Percentiles rank a stretch among this genome's conserved stretches.
These are phyloP conservation scores for Backusella tarrabulga DNA, from an alignment of 192 early-diverging fungal species.

Conservation along the genomic window DNA sequence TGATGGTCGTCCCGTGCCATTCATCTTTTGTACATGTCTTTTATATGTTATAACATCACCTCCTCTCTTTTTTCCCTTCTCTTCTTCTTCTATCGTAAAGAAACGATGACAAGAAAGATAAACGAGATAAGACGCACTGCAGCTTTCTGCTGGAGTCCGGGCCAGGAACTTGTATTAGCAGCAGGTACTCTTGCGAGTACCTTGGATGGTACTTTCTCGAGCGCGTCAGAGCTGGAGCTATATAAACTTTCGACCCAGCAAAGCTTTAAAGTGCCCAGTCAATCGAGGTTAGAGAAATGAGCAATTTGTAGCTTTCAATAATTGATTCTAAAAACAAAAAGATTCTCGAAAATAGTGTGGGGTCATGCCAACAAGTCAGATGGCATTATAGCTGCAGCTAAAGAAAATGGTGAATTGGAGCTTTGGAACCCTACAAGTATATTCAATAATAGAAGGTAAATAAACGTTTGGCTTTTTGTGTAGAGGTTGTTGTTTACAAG, in stretches of 20 bases:
- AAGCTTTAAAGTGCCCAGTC: not conserved
- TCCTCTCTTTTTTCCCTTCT: not conserved
- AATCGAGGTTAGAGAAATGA: not conserved
- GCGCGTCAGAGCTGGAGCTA: conserved; percentile 83
- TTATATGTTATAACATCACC: not conserved
- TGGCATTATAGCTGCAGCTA: conserved; percentile 90
- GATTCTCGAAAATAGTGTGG: conserved; percentile 94
- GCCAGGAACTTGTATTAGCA: conserved; percentile 69
- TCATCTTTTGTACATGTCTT: not conserved
- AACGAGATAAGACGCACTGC: conserved; percentile 76
- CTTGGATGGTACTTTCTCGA: conserved; percentile 90
- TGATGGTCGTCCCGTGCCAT: not conserved
- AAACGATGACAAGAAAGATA: conserved; percentile 43
- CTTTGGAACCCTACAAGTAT: conserved; percentile 84
- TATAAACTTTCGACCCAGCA: conserved; percentile 52
- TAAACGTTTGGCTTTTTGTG: too few species aligned
- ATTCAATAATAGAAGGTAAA: conserved; percentile 50
- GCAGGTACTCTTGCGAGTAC: conserved; percentile 94
- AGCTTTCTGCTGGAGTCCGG: conserved; percentile 84
- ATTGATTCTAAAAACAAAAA: conserved; percentile 17
- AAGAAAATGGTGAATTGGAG: conserved; percentile 92
- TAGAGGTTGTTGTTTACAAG: not conserved
- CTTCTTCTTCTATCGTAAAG: not conserved
- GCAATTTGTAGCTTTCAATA: too few species aligned
- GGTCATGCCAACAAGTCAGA: conserved; percentile 38